Base-by-base conservation (phyloP, 139 green algal species). In the Chlorella sp. region DNA sequence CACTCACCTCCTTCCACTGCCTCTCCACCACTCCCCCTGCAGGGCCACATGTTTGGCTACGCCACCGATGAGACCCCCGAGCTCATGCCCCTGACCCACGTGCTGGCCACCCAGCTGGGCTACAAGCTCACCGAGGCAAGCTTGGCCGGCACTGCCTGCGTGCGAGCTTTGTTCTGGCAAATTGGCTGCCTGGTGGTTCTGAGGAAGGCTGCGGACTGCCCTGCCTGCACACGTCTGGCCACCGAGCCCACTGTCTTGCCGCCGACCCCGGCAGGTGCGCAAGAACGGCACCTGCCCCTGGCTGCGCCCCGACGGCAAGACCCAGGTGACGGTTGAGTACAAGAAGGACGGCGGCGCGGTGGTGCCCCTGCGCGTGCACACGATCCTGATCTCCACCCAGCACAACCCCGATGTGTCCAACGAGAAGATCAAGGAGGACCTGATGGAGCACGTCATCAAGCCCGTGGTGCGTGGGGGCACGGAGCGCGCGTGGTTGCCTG, bases 401-500 rank as follows among this genome's bases (percentile, higher is more conserved):
- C 96, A 98, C 90, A 72, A 83, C 85, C 94, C 94, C 20, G 96
- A 97, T 83, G 97, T 99, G 16, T 95, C 92, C 84, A 99, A 99
- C 86, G 96, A 99, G 82, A 90, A 99, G 91, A 99, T 99, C 88
- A 91, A 94, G 83, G 90, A 94, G 74, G 95, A 97, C 75, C 90
- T 99, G 75, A 97, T 98, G 95, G 95, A 99, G 94, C 93, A 99
- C 75, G 98, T 99, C 30, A 99, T 99, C 92, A 99, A 99, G 96
- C 94, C 95, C 18, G 98, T 99, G 25, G 96, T 99, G 44, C 95
- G 97, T 17, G 47, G 71, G 38, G n/a, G n/a, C n/a, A n/a, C n/a
- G n/a, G n/a, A n/a, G n/a, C n/a, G n/a, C n/a, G n/a, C n/a, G 44
- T 51, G 44, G 44, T 9, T 51, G 44, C 7, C 44, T 51, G 44